Evolutionary conservation across 2,329 filamentous ascomycete genomes (phyloP), one percentile per base, ranked within the genome.

Genomic region (Phialemonium atrogriseum): DNA sequence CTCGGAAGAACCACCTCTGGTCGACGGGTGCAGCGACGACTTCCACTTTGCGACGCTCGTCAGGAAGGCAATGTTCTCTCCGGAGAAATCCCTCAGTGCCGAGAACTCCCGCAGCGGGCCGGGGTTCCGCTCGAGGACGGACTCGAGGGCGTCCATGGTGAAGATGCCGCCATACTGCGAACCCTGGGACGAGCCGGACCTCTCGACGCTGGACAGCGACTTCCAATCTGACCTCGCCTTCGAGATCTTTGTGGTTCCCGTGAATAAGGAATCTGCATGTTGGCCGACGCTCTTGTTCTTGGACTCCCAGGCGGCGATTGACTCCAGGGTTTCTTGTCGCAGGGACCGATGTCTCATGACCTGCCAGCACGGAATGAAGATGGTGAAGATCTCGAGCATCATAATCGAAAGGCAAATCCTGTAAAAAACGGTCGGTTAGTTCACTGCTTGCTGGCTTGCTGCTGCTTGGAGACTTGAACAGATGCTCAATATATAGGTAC

Each of bases 31-130:
- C 27, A 56, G 49, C 2, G 51, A 53, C 4, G 48, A 44, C 47
- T 71, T 76, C 71, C 73, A 81, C 35, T 67, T 62, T 3, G 64
- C 58, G 7, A 80, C 67, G 24, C 63, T 59, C 7, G 66, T 70
- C 5, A 83, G 54, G 50, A 83, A 83, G 27, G 77, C 69, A 41
- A 83, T 77, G 47, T 84, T 84, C 50, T 84, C 79, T 10, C 77
- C 78, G 0, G 77, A 81, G 47, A 83, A 82, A 43, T 83, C 79
- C 21, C 69, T 65, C 1, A 72, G 60, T 0, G 77, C 77, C 0
- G 79, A 77, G 48, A 80, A 84, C 32, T 73, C 55, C 34, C 78
- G 72, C 0, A 84, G 62, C 0, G 73, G 71, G 5, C 65, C 59
- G 0, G 74, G 70, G 47, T 80, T 77, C 30, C 65, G 61, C 33